Conservation (phyloP, 2,329 filamentous ascomycete genomes). For the Apiospora sp. region DNA sequence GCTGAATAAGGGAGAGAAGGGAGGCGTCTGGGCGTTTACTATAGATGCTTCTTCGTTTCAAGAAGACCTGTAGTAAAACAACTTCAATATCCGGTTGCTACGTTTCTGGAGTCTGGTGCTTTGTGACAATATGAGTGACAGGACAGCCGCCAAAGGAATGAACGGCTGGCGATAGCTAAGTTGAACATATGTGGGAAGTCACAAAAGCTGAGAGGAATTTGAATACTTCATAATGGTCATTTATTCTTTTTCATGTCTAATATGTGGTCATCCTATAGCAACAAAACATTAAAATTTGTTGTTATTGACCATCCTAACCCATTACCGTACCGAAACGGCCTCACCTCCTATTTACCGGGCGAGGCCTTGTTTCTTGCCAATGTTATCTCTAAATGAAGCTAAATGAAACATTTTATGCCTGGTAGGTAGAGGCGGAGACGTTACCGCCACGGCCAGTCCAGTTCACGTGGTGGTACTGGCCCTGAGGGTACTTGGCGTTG, state of each 20-base stretch:
- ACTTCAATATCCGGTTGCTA: neutral
- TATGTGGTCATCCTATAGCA: neutral
- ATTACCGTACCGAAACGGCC: neutral
- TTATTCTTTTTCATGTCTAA: constrained; percentile 6
- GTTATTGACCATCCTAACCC: neutral
- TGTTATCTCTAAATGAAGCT: constrained; percentile 19
- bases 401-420: constrained; percentile 70
- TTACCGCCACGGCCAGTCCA: constrained; percentile 99
- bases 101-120: neutral
- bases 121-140: too few relatives aligned
- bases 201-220: neutral
- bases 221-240: neutral
- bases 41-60: neutral
- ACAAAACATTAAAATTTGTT: constrained; percentile 1
- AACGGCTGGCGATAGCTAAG: neutral
- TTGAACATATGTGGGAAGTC: neutral
- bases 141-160: neutral
- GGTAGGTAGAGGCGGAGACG: constrained; percentile 96
- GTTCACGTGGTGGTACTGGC: constrained; percentile 97
- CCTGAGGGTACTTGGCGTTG: constrained; percentile 80
- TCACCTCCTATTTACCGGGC: constrained; percentile 7
- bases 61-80: neutral
- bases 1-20: constrained; percentile 9
- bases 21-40: neutral
- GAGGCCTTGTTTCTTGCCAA: constrained; percentile 14